A percentile compares a stretch with the other conserved stretches of the same genome.
phyloP scores from a whole-genome alignment of 345 rosid genomes.

The Syzygium aqueum region DNA sequence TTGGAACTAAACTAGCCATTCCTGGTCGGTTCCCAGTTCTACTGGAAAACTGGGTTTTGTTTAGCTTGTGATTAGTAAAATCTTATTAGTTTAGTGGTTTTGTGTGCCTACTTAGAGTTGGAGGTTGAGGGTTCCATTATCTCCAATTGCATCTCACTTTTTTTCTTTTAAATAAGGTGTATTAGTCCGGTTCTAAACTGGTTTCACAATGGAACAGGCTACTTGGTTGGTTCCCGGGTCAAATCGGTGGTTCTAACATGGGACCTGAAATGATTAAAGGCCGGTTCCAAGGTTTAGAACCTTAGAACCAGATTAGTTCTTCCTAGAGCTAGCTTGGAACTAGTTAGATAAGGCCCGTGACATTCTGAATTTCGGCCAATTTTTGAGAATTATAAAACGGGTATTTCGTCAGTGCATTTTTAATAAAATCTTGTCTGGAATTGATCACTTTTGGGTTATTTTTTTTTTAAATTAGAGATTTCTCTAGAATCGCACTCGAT shows the following conservation, averaged over 20 bases:
- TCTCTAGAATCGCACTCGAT: too few species aligned
- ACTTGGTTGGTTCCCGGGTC: neutral
- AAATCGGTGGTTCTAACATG: neutral
- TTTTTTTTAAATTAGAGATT: too few species aligned
- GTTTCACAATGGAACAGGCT: neutral
- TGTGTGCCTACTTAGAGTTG: neutral
- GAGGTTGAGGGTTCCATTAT: neutral
- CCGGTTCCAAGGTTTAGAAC: neutral
- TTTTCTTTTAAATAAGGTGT: neutral
- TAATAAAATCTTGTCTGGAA: too few species aligned
- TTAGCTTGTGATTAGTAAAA: neutral
- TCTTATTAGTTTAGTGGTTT: neutral
- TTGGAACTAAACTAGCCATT: neutral
- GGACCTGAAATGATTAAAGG: neutral
- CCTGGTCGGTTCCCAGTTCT: neutral
- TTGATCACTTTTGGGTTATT: too few species aligned
- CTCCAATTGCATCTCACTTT: neutral
- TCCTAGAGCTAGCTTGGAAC: neutral
- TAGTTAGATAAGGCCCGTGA: neutral
- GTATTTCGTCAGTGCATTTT: too few species aligned
- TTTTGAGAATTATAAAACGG: too few species aligned
- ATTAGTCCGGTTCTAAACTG: neutral
- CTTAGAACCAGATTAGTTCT: neutral
- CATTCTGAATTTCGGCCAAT: too few species aligned
- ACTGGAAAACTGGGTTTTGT: neutral